Conservation (phyloP, 2,329 filamentous ascomycete genomes). For the Blastomyces parvus region DNA sequence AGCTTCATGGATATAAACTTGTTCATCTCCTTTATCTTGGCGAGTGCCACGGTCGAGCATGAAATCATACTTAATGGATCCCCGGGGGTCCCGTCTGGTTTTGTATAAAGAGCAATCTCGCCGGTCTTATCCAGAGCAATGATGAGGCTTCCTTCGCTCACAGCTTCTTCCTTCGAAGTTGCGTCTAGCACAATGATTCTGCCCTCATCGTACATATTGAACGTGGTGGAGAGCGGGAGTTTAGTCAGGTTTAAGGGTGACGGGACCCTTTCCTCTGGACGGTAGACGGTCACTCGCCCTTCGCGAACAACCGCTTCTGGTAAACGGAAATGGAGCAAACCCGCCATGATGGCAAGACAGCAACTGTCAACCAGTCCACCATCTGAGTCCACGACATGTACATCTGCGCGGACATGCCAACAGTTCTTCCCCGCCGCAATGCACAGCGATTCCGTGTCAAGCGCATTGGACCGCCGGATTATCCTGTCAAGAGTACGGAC, state of each 20-base stretch:
- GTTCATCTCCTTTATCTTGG: slow-evolving; percentile 72
- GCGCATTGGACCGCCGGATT: slow-evolving; percentile 77
- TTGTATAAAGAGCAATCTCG: slow-evolving; percentile 84
- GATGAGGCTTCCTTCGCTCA: slow-evolving; percentile 57
- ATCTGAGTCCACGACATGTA: slow-evolving; percentile 85
- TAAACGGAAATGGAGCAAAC: slow-evolving; percentile 80
- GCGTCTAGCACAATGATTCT: slow-evolving; percentile 38
- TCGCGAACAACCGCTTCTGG: slow-evolving; percentile 82
- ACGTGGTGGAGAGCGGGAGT: slow-evolving; percentile 82
- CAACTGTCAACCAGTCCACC: slow-evolving; percentile 80
- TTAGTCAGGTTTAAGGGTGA: slow-evolving; percentile 86
- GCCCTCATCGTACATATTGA: slow-evolving; percentile 61
- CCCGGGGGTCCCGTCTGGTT: slow-evolving; percentile 73
- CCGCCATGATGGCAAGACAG: slow-evolving; percentile 79
- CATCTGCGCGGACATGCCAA: slow-evolving; percentile 82
- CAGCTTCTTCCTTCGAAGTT: slow-evolving; percentile 42
- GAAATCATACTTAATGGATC: slow-evolving; percentile 69
- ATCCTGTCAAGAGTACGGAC: slow-evolving; percentile 89
- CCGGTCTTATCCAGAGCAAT: slow-evolving; percentile 83
- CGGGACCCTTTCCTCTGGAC: slow-evolving; percentile 74
- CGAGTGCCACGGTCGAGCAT: slow-evolving; percentile 63
- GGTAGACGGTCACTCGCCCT: slow-evolving; percentile 75
- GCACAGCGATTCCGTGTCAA: slow-evolving; percentile 93
- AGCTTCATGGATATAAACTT: slow-evolving; percentile 62
- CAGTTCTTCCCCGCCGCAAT: slow-evolving; percentile 83